Conservation (phyloP, 176 grass and related monocot species). For the Ensete ventricosum region DNA sequence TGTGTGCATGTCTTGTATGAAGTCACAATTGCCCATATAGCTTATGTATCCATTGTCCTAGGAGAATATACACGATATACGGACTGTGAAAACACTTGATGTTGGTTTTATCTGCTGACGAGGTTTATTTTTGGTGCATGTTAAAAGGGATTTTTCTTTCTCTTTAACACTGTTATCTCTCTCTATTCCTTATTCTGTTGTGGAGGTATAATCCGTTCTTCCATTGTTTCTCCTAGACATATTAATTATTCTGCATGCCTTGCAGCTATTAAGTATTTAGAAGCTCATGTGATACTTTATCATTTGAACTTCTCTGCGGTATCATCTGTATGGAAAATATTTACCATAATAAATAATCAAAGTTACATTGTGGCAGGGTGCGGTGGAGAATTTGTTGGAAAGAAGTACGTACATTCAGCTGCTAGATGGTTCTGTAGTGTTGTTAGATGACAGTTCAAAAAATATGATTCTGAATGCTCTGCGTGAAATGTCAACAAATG, state of each 20-base stretch:
- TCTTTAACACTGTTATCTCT: background rate
- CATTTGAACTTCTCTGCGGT: background rate
- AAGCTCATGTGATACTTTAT: background rate
- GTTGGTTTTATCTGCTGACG: background rate
- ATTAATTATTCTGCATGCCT: background rate
- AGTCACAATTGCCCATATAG: background rate
- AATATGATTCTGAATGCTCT: conserved; percentile 46
- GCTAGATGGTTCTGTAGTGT: conserved; percentile 62
- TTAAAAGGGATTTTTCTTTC: background rate
- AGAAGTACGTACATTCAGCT: conserved; percentile 70
- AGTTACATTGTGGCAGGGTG: conserved; percentile 52
- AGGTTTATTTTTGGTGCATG: background rate
- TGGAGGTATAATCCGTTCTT: background rate
- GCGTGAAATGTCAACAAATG: conserved; percentile 80
- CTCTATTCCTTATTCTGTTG: background rate
- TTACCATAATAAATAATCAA: background rate
- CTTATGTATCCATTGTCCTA: background rate
- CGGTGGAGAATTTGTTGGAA: conserved; percentile 86
- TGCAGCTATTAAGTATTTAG: background rate
- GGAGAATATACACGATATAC: background rate
- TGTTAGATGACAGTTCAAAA: conserved; percentile 60
- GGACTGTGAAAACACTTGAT: background rate
- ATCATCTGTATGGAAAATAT: background rate
- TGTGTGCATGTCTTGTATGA: background rate
- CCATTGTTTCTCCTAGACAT: no score